Evolutionary conservation across 768 basidiomycete genomes (phyloP).

Genomic region (Kockovaella imperatae): DNA sequence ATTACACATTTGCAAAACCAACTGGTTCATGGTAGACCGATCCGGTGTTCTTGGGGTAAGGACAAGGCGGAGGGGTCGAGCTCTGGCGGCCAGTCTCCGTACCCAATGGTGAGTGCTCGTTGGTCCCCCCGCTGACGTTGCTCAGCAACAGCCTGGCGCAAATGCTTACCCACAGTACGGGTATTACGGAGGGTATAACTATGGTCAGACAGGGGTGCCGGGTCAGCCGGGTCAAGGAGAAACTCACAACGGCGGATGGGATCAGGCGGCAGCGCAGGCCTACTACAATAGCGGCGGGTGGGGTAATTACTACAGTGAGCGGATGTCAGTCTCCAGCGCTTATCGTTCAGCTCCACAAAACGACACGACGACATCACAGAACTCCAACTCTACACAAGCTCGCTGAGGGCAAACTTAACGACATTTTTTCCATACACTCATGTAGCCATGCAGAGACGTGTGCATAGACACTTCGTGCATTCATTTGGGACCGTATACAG

Average conservation of each 20-base stretch:
- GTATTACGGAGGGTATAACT: constrained; percentile 35
- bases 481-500: too few species aligned
- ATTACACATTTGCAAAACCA: constrained; percentile 95
- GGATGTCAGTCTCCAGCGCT: neutral
- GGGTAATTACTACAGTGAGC: constrained; percentile 34
- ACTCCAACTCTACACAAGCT: too few species aligned
- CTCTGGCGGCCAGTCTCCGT: constrained; percentile 57
- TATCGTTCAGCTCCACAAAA: neutral
- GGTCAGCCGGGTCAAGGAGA: constrained; percentile 27
- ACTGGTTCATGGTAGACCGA: constrained; percentile 91
- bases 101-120: constrained; percentile 74
- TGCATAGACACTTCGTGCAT: too few species aligned
- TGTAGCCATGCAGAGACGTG: too few species aligned
- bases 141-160: constrained; percentile 7
- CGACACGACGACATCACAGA: too few species aligned
- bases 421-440: too few species aligned
- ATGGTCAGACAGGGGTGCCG: constrained; percentile 28
- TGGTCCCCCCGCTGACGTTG: constrained; percentile 76
- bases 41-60: constrained; percentile 99
- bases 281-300: constrained; percentile 30
- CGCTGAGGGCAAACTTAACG: too few species aligned
- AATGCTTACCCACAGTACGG: constrained; percentile 25
- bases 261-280: constrained; percentile 18
- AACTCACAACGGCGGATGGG: constrained; percentile 20
- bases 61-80: constrained; percentile 57